Conservation (phyloP, 2,329 filamentous ascomycete genomes). For the Epichloe sibirici region DNA sequence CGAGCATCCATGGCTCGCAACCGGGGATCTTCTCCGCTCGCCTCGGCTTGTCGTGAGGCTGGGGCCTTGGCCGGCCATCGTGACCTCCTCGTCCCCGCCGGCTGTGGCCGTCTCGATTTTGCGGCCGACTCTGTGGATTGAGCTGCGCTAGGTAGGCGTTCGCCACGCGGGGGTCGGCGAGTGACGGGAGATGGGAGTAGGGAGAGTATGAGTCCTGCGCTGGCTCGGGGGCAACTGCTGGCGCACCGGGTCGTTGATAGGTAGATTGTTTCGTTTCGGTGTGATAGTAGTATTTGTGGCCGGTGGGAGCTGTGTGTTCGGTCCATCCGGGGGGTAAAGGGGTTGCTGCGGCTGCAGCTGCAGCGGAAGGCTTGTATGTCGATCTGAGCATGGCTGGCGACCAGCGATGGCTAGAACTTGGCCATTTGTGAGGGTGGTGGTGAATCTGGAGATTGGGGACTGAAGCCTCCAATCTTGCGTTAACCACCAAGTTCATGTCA, state of each 20-base stretch:
- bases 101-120: slow-evolving; percentile 19
- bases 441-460: not conserved
- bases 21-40: slow-evolving; percentile 68
- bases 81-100: slow-evolving; percentile 31
- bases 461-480: too few species aligned
- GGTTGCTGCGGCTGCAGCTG: slow-evolving; percentile 23
- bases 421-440: not conserved
- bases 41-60: slow-evolving; percentile 69
- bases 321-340: slow-evolving; percentile 75
- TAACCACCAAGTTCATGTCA: too few species aligned
- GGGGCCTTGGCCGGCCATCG: slow-evolving; percentile 49
- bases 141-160: slow-evolving; percentile 50
- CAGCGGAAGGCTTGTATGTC: slow-evolving; percentile 52
- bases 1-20: slow-evolving; percentile 76
- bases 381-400: slow-evolving; percentile 55
- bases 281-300: slow-evolving; percentile 84
- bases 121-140: slow-evolving; percentile 27
- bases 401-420: not conserved
- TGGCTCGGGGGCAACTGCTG: slow-evolving; percentile 16
- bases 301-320: slow-evolving; percentile 82
- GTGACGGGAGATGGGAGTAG: slow-evolving; percentile 20
- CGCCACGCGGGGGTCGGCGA: slow-evolving; percentile 43
- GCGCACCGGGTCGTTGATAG: slow-evolving; percentile 57
- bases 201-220: slow-evolving; percentile 16
- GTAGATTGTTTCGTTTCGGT: slow-evolving; percentile 72